A percentile compares a stretch with the other conserved stretches of the same genome.
Conservation (phyloP, 257 asterid genomes). For the Nicotiana attenuata region DNA sequence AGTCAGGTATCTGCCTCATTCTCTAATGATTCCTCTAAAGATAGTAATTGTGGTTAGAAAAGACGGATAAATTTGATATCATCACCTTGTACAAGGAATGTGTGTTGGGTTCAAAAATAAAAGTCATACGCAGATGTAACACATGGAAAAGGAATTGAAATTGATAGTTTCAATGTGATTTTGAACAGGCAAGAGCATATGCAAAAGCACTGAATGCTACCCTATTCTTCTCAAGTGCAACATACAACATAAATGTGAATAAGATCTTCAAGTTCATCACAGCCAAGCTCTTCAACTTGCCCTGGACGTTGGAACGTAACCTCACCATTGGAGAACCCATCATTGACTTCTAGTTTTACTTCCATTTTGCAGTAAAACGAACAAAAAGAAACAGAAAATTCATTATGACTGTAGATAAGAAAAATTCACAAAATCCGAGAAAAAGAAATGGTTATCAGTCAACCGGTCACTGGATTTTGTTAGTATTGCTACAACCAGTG, state of each 20-base stretch:
- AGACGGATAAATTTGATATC: too few relatives aligned
- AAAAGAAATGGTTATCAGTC: conserved; percentile 11
- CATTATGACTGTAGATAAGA: conserved; percentile 8
- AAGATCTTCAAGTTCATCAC: conserved; percentile 83
- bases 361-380: background rate
- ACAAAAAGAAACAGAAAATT: background rate
- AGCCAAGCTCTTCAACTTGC: conserved; percentile 71
- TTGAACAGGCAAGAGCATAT: conserved; percentile 64
- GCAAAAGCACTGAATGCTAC: conserved; percentile 80
- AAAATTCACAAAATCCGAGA: background rate
- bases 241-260: conserved; percentile 81
- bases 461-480: conserved; percentile 36
- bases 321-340: conserved; percentile 86
- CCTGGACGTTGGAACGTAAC: conserved; percentile 77
- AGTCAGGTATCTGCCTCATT: conserved; percentile 48
- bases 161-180: background rate
- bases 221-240: conserved; percentile 78
- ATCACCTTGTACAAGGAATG: background rate
- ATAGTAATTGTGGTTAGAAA: background rate
- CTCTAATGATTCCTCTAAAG: background rate
- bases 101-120: background rate
- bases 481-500: conserved; percentile 24
- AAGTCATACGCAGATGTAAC: background rate
- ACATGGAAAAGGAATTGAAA: background rate
- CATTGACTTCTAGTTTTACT: conserved; percentile 56